Percentiles rank a stretch among this genome's conserved stretches.
Evolutionary conservation across 345 rosid genomes (phyloP).

Genomic region (Luvunga scandens): DNA sequence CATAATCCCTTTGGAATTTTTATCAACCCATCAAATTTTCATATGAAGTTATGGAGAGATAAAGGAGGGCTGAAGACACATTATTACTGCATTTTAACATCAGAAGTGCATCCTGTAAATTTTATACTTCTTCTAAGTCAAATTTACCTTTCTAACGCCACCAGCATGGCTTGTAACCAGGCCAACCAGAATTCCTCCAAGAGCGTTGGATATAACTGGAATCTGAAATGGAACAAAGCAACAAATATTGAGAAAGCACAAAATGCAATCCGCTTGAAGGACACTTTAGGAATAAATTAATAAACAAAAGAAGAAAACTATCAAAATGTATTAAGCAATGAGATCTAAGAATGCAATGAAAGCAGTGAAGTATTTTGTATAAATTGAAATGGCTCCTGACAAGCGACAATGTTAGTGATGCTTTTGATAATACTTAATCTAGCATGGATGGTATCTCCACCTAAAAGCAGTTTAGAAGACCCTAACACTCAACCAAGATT

Average conservation of each 20-base stretch:
- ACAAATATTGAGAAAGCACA: neutral
- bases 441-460: neutral
- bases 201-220: conserved; percentile 75
- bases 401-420: neutral
- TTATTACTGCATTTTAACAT: neutral
- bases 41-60: neutral
- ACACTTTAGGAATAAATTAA: neutral
- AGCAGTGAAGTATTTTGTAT: neutral
- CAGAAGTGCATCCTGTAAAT: neutral
- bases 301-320: neutral
- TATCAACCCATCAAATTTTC: neutral
- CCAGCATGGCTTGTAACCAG: conserved; percentile 92
- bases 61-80: neutral
- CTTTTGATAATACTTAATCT: neutral
- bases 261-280: neutral
- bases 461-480: neutral
- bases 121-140: neutral
- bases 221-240: conserved; percentile 44
- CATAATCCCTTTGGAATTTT: neutral
- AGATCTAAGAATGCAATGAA: neutral
- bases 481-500: neutral
- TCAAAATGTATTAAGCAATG: neutral
- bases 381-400: neutral
- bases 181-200: conserved; percentile 97
- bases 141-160: conserved; percentile 88